These are phyloP conservation scores for Sicyos edulis DNA, from an alignment of 306 rosid genomes.

Conservation along the genomic window DNA sequence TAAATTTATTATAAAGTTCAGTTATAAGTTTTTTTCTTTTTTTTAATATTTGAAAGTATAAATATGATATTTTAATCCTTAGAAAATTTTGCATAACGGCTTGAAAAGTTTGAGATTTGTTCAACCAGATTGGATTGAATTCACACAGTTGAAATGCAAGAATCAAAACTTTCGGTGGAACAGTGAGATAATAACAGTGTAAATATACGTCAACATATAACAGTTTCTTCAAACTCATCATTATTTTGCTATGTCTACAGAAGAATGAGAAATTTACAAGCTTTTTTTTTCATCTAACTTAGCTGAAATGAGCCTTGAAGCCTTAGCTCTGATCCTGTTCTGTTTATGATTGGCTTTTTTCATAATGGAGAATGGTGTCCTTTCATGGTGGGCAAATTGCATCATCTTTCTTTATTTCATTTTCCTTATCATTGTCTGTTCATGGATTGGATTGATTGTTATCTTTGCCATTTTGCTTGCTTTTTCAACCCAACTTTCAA, in stretches of 20 bases:
- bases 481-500: neutral
- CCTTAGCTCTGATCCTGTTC: neutral
- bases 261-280: too few relatives aligned
- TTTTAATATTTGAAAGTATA: too few relatives aligned
- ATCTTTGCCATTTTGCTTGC: constrained; percentile 12
- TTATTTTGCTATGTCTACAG: too few relatives aligned
- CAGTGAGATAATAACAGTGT: neutral
- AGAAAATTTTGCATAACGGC: neutral
- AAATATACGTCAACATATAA: neutral
- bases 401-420: neutral
- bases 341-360: neutral
- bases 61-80: too few relatives aligned
- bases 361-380: constrained; percentile 5
- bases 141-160: neutral
- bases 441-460: neutral
- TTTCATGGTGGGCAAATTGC: constrained; percentile 12
- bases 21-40: too few relatives aligned
- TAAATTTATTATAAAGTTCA: too few relatives aligned
- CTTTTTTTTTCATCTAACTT: too few relatives aligned
- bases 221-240: neutral
- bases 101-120: neutral
- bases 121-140: neutral
- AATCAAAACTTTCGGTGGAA: neutral
- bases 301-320: too few relatives aligned
- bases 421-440: neutral